These are phyloP conservation scores for Dactylellina parvicollis DNA, from an alignment of 2,329 filamentous ascomycete genomes.

Conservation along the genomic window DNA sequence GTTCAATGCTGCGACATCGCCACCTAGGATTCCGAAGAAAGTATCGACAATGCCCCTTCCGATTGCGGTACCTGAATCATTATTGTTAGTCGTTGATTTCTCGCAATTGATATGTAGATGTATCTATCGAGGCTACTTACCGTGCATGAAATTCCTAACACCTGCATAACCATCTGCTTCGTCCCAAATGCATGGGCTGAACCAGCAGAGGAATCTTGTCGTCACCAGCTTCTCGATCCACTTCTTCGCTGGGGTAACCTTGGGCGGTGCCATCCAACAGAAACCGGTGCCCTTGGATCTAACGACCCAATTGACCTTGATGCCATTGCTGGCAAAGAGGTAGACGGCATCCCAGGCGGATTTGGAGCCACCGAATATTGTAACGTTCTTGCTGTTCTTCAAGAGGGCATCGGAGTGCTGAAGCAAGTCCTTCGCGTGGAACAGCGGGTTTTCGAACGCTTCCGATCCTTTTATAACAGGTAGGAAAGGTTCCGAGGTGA, in stretches of 20 bases:
- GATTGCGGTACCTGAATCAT: conserved; percentile 60
- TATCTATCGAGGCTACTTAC: conserved; percentile 60
- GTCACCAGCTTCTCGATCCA: conserved; percentile 75
- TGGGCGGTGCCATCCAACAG: conserved; percentile 69
- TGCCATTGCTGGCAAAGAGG: conserved; percentile 68
- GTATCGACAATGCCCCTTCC: conserved; percentile 25
- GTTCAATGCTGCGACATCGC: conserved; percentile 68
- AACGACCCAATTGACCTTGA: conserved; percentile 71
- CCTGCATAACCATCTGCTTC: conserved; percentile 69
- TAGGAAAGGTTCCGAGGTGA: conserved; percentile 66
- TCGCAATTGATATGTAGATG: not conserved
- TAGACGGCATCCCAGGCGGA: conserved; percentile 74
- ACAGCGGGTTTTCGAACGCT: conserved; percentile 64
- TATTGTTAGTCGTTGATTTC: not conserved
- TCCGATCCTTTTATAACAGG: conserved; percentile 65
- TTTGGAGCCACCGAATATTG: conserved; percentile 72
- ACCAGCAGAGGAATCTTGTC: conserved; percentile 75
- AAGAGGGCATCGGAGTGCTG: conserved; percentile 62
- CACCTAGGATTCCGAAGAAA: conserved; percentile 62
- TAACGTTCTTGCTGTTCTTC: conserved; percentile 62
- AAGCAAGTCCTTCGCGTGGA: conserved; percentile 66
- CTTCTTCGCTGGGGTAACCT: conserved; percentile 74
- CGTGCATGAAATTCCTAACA: conserved; percentile 69
- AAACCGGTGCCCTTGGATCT: conserved; percentile 69
- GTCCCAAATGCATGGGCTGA: conserved; percentile 79